Evolutionary conservation across 2,329 filamentous ascomycete species (phyloP).

Genomic region (Stemphylium beticola): DNA sequence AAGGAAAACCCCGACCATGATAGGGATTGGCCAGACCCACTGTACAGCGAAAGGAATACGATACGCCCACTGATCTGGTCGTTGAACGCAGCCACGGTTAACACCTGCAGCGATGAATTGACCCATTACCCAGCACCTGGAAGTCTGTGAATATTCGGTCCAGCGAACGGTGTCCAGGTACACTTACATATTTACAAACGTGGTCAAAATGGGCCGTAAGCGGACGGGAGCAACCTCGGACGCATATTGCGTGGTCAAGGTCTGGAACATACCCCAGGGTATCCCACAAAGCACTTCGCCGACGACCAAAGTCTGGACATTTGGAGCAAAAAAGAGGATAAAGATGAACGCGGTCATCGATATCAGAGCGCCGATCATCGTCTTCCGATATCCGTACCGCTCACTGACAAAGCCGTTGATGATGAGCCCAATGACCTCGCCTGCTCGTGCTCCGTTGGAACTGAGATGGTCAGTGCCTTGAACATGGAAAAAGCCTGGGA

Average conservation of each 20-base stretch:
- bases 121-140: constrained; percentile 71
- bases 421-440: constrained; percentile 53
- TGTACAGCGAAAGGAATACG: constrained; percentile 70
- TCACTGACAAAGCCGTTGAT: constrained; percentile 54
- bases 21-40: constrained; percentile 75
- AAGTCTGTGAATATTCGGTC: neutral
- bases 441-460: constrained; percentile 53
- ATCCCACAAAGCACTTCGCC: constrained; percentile 55
- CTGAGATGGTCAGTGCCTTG: constrained; percentile 8
- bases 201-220: constrained; percentile 61
- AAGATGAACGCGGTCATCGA: constrained; percentile 51
- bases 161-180: neutral
- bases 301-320: constrained; percentile 46
- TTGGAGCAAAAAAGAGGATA: constrained; percentile 55
- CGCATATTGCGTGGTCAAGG: constrained; percentile 54
- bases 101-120: constrained; percentile 74
- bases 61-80: constrained; percentile 70
- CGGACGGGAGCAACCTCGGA: constrained; percentile 70
- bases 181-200: constrained; percentile 68
- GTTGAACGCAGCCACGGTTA: constrained; percentile 68
- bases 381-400: constrained; percentile 52
- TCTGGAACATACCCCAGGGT: constrained; percentile 55
- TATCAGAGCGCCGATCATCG: constrained; percentile 51
- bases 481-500: neutral
- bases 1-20: constrained; percentile 68